Evolutionary conservation across 805 yeast species (phyloP), one percentile per base, ranked within the genome.

Genomic region (Saccharomycopsis fodiens): DNA sequence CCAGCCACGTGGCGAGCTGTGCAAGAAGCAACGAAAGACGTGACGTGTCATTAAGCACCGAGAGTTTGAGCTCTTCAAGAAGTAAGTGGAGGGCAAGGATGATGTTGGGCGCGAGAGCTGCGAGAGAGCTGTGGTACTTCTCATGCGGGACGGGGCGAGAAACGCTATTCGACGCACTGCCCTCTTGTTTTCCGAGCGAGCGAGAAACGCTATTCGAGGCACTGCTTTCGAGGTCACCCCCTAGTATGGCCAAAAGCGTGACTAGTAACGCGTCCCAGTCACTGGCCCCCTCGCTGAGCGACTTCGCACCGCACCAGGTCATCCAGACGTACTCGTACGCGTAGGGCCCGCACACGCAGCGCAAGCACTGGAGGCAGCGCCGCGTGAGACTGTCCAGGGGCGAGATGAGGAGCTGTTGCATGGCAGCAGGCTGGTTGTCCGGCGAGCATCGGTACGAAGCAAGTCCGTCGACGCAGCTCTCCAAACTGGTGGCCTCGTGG

Each of bases 51-150:
- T 70, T 65, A 21, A 77, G 61, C 1, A 75, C 62, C 54, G 83
- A 78, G 25, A 91, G 64, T 42, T 73, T 70, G 39, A 72, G 60
- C 50, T 91, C 97, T 59, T 91, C 97, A 44, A 88, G 66, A 2
- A 86, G 63, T 32, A 88, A 57, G 63, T 89, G 97, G 39, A 91
- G 62, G 0, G 88, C 76, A 21, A 84, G 61, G 0, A 79, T 70
- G 8, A 85, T 70, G 47, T 75, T 78, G 0, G 91, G 83, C 0
- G 79, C 64, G 54, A 78, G 61, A 25, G 77, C 76, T n/a, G 67
- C 62, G 27, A 79, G 61, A 3, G 72, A 54, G n/a, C 21, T 39
- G 12, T 43, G 32, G 34, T 31, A 46, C 8, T 17, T 20, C 17
- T 16, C 16, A 15, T 38, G 38, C 20, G 25, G 25, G n/a, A 48